Percentiles rank a stretch among this genome's conserved stretches.
Conservation (phyloP, 83 land plant species). For the Picea mariana region DNA sequence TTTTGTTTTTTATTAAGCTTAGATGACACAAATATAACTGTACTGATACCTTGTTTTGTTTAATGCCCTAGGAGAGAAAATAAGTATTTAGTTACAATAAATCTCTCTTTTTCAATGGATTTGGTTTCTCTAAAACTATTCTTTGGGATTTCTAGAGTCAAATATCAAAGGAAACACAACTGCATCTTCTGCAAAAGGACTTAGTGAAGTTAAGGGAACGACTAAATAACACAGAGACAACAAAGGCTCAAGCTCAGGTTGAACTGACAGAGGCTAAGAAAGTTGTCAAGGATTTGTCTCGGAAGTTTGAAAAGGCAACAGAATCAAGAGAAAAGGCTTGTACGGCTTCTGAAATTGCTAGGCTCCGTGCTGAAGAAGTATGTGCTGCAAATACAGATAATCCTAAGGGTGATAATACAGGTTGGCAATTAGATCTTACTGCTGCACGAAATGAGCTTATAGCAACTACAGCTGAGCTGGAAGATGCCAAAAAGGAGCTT, state of each 20-base stretch:
- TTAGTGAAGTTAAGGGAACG: conserved; percentile 56
- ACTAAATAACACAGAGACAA: conserved; percentile 47
- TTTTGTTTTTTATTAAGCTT: background rate
- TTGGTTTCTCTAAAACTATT: background rate
- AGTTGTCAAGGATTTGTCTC: conserved; percentile 42
- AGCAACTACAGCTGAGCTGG: conserved; percentile 42
- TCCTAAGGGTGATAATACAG: conserved; percentile 9
- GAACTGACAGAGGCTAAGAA: conserved; percentile 56
- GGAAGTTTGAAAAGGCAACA: conserved; percentile 30
- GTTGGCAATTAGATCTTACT: conserved; percentile 43
- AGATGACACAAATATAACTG: background rate
- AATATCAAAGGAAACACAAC: conserved; percentile 53
- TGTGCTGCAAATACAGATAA: conserved; percentile 20
- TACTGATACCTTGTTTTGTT: no score
- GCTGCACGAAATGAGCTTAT: conserved; percentile 37
- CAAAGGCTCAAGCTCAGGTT: conserved; percentile 46
- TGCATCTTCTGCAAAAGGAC: conserved; percentile 60
- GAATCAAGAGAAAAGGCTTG: conserved; percentile 38
- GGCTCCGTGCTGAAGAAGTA: conserved; percentile 36
- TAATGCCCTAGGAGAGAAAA: background rate
- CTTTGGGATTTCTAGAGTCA: conserved; percentile 28
- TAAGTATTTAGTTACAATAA: background rate
- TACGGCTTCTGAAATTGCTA: conserved; percentile 33
- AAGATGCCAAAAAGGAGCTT: conserved; percentile 63
- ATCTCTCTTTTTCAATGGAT: background rate